Evolutionary conservation across 2,329 filamentous ascomycete species (phyloP).

Genomic region (Pseudogymnoascus sp.): DNA sequence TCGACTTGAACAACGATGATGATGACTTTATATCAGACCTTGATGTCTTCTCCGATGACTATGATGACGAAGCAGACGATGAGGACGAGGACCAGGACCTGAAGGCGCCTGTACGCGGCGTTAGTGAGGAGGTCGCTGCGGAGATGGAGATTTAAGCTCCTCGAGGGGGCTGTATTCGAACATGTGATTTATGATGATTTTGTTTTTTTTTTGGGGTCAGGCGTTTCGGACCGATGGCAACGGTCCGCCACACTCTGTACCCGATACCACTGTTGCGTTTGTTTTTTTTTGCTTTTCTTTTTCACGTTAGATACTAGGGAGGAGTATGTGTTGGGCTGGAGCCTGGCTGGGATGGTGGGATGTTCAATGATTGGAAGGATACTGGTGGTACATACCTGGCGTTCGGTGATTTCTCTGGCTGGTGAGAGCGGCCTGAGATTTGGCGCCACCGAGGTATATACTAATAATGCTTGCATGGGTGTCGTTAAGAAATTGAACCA

Average conservation of each 20-base stretch:
- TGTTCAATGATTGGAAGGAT: slow-evolving; percentile 1
- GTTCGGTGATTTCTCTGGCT: slow-evolving; percentile 6
- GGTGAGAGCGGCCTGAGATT: slow-evolving; percentile 2
- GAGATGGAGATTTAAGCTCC: slow-evolving; percentile 46
- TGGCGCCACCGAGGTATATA: slow-evolving; percentile 5
- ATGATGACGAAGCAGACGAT: slow-evolving; percentile 15
- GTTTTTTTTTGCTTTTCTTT: background rate
- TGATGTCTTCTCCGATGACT: slow-evolving; percentile 34
- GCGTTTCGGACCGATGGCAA: slow-evolving; percentile 9
- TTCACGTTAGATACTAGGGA: slow-evolving; percentile 5
- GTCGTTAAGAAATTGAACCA: slow-evolving; percentile 5
- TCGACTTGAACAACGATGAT: slow-evolving; percentile 36
- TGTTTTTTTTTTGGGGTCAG: slow-evolving; percentile 3
- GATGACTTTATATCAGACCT: slow-evolving; percentile 42
- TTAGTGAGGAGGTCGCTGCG: slow-evolving; percentile 55
- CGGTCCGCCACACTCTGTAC: slow-evolving; percentile 5
- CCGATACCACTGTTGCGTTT: slow-evolving; percentile 6
- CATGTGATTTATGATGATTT: slow-evolving; percentile 5
- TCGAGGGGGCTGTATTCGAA: background rate
- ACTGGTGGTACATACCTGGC: slow-evolving; percentile 1
- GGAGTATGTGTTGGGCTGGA: background rate
- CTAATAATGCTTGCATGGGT: background rate
- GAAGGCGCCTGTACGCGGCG: slow-evolving; percentile 33
- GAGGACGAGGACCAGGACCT: slow-evolving; percentile 22
- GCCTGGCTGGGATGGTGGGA: background rate